Conservation (phyloP, 805 yeast species). For the Candida chauliodis region DNA sequence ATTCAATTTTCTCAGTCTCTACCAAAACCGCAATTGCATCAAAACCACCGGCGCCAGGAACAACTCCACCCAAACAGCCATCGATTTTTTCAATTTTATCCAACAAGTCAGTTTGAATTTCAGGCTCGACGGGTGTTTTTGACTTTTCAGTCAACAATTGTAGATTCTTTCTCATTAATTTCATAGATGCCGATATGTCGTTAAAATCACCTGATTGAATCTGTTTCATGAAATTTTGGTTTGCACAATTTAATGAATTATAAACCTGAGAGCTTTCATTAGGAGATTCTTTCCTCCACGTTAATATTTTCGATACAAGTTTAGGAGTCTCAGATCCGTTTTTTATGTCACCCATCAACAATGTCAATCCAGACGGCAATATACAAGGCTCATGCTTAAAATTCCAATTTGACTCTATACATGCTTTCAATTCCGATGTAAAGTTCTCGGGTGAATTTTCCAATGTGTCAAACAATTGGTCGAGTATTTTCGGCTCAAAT, state of each 20-base stretch:
- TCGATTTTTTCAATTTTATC: slow-evolving; percentile 45
- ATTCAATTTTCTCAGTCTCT: slow-evolving; percentile 38
- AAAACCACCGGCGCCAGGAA: slow-evolving; percentile 98
- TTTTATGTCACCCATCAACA: slow-evolving; percentile 89
- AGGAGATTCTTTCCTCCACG: slow-evolving; percentile 61
- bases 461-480: slow-evolving; percentile 21
- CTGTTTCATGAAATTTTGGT: slow-evolving; percentile 47
- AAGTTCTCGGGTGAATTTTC: slow-evolving; percentile 14
- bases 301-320: slow-evolving; percentile 69
- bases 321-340: slow-evolving; percentile 96
- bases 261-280: slow-evolving; percentile 53
- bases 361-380: slow-evolving; percentile 64
- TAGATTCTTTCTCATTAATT: slow-evolving; percentile 53
- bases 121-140: slow-evolving; percentile 88
- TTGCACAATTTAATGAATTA: slow-evolving; percentile 52
- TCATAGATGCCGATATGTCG: slow-evolving; percentile 27
- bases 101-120: slow-evolving; percentile 64
- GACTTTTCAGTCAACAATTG: slow-evolving; percentile 59
- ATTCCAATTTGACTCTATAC: slow-evolving; percentile 58
- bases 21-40: slow-evolving; percentile 85
- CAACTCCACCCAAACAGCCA: slow-evolving; percentile 93
- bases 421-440: slow-evolving; percentile 18
- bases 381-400: slow-evolving; percentile 51
- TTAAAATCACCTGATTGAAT: slow-evolving; percentile 21
- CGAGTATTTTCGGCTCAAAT: slow-evolving; percentile 57